Percentiles rank a stretch among this genome's conserved stretches.
Conservation (phyloP, 2,329 filamentous ascomycete genomes). For the Aspergillus brasiliensis region DNA sequence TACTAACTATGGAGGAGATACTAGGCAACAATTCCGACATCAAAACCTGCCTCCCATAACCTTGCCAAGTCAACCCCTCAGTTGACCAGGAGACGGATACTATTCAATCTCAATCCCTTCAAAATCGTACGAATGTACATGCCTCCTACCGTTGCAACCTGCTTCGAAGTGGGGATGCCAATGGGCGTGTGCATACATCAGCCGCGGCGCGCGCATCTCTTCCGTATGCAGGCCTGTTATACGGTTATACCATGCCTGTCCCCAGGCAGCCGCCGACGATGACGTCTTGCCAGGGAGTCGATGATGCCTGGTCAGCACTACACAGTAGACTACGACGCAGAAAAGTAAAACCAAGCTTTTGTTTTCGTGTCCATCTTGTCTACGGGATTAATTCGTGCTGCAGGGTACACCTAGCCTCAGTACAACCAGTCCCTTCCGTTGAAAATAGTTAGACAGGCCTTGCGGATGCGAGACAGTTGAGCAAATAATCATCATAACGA, state of each 20-base stretch:
- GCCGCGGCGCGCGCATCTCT: background rate
- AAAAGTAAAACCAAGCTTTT: background rate
- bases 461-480: background rate
- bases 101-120: background rate
- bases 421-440: background rate
- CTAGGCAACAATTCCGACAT: background rate
- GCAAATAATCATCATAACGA: no score
- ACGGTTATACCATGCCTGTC: background rate
- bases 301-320: background rate
- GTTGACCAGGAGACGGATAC: background rate
- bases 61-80: background rate
- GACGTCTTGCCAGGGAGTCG: background rate
- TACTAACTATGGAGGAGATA: background rate
- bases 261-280: background rate
- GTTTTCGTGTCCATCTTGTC: background rate
- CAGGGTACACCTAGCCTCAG: background rate
- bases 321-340: background rate
- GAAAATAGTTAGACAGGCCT: background rate
- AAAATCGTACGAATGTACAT: background rate
- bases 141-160: background rate
- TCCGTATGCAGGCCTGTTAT: background rate
- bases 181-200: background rate
- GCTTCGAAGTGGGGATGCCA: background rate
- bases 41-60: background rate
- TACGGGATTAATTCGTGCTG: background rate